A percentile compares a stretch with the other conserved stretches of the same genome.
phyloP scores from a whole-genome alignment of 2,329 filamentous ascomycete species.

The Geoglossum cookeanum region DNA sequence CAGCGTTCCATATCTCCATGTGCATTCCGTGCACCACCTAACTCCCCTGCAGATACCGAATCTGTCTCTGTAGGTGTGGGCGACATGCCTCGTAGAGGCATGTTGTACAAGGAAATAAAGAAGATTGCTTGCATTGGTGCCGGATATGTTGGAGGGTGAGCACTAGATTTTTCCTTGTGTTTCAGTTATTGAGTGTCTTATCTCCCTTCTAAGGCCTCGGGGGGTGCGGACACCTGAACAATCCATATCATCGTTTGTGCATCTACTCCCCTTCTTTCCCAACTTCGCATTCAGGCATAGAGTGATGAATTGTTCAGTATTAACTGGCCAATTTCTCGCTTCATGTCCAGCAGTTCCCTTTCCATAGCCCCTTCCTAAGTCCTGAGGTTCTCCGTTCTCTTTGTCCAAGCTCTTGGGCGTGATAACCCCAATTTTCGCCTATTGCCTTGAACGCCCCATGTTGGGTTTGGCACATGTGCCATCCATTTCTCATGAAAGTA shows the following conservation, averaged over 20 bases:
- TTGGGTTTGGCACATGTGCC: no score
- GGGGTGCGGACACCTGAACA: not conserved
- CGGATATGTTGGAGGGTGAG: conserved; percentile 1
- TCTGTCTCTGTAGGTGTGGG: not conserved
- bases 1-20: not conserved
- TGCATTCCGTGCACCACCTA: not conserved
- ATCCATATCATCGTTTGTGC: not conserved
- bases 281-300: not conserved
- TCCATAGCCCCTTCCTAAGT: not conserved
- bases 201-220: not conserved
- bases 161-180: not conserved
- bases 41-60: not conserved
- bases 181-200: not conserved
- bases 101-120: not conserved
- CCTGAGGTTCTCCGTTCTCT: not conserved
- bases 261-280: not conserved
- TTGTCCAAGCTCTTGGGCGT: not conserved
- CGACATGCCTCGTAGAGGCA: not conserved
- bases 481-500: no score
- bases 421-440: not conserved
- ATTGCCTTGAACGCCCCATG: not conserved
- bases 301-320: not conserved
- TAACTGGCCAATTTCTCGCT: not conserved
- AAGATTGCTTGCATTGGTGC: not conserved
- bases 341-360: no score